These are phyloP conservation scores for Aspergillus aculeatus DNA, from an alignment of 2,329 filamentous ascomycete species.

Conservation along the genomic window DNA sequence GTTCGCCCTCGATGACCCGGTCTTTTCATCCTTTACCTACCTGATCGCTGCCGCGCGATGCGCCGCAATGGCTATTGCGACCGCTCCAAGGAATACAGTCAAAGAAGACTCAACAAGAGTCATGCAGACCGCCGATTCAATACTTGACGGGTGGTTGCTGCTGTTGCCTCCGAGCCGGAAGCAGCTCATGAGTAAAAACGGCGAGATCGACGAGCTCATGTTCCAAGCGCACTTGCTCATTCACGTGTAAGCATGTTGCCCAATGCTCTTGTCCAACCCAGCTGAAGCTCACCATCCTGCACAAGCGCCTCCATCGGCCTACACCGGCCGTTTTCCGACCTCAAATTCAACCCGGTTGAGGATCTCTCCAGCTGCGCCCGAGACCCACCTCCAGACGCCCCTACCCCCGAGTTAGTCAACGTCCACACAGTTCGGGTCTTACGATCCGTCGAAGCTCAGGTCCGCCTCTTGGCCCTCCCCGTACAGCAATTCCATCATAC, in stretches of 20 bases:
- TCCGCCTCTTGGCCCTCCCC: slow-evolving; percentile 41
- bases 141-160: slow-evolving; percentile 41
- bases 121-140: slow-evolving; percentile 37
- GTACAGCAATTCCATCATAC: slow-evolving; percentile 36
- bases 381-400: slow-evolving; percentile 16
- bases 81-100: slow-evolving; percentile 17
- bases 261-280: no score
- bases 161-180: slow-evolving; percentile 36
- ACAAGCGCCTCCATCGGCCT: slow-evolving; percentile 36
- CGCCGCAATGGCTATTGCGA: slow-evolving; percentile 27
- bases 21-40: slow-evolving; percentile 37
- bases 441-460: slow-evolving; percentile 39
- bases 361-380: slow-evolving; percentile 39
- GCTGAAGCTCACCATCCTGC: slow-evolving; percentile 5
- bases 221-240: slow-evolving; percentile 82
- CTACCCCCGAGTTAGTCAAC: slow-evolving; percentile 28
- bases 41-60: slow-evolving; percentile 31
- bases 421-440: slow-evolving; percentile 44
- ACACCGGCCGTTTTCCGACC: slow-evolving; percentile 43
- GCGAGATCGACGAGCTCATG: slow-evolving; percentile 57
- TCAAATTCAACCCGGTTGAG: slow-evolving; percentile 42
- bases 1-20: slow-evolving; percentile 22
- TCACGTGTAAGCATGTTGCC: slow-evolving; percentile 32
- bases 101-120: slow-evolving; percentile 29
- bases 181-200: slow-evolving; percentile 31